Conservation (phyloP, 495 filamentous ascomycete species). For the Zalerion maritima region DNA sequence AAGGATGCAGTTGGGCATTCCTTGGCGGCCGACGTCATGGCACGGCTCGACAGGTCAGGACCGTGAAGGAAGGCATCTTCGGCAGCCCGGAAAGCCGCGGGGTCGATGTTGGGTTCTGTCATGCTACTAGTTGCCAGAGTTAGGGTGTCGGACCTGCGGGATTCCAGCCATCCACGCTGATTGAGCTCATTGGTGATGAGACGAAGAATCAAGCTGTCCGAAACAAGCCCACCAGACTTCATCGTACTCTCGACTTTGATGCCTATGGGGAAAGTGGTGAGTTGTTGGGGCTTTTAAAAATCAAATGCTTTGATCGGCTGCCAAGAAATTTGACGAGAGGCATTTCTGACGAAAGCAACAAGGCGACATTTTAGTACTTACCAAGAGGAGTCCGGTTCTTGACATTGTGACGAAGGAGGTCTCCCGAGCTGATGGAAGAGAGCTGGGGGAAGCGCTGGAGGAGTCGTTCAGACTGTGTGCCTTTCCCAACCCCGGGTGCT, state of each 20-base stretch:
- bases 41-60: constrained; percentile 17
- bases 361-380: constrained; percentile 23
- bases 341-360: not conserved
- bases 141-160: constrained; percentile 24
- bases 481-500: constrained; percentile 86
- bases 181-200: constrained; percentile 80
- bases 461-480: constrained; percentile 82
- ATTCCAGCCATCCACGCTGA: constrained; percentile 72
- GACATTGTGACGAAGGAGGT: constrained; percentile 84
- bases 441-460: constrained; percentile 77
- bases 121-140: constrained; percentile 24
- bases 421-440: constrained; percentile 84
- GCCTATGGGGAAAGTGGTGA: constrained; percentile 32
- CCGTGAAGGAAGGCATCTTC: constrained; percentile 24
- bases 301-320: too few relatives aligned
- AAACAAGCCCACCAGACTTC: constrained; percentile 67
- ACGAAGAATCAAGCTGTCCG: constrained; percentile 79
- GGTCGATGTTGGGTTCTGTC: constrained; percentile 9
- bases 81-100: constrained; percentile 16
- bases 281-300: not conserved
- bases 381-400: constrained; percentile 72
- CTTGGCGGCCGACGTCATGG: constrained; percentile 26
- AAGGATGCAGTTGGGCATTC: constrained; percentile 72
- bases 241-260: constrained; percentile 81
- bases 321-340: not conserved